Conservation (phyloP, 352 stramenopile genomes). For the Pythium phragmitis region DNA sequence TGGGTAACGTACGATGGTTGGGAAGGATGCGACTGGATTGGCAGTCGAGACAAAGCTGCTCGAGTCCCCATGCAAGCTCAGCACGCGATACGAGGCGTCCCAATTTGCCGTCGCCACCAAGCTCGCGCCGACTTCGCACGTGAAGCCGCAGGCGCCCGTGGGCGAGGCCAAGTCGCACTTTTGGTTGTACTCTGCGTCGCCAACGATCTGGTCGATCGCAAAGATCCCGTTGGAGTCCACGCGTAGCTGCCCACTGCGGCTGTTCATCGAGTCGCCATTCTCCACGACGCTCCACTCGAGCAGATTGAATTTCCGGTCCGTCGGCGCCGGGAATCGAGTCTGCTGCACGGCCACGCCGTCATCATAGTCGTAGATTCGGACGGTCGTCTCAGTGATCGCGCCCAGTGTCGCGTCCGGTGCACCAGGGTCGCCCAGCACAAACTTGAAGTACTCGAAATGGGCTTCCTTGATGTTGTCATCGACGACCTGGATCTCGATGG, state of each 20-base stretch:
- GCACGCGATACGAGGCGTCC: slow-evolving; percentile 30
- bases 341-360: slow-evolving; percentile 32
- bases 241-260: slow-evolving; percentile 29
- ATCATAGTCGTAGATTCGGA: slow-evolving; percentile 69
- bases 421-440: slow-evolving; percentile 35
- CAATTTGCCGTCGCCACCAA: slow-evolving; percentile 25
- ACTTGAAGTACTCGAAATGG: slow-evolving; percentile 55
- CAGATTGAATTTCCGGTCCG: slow-evolving; percentile 18
- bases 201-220: slow-evolving; percentile 55
- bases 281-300: slow-evolving; percentile 51
- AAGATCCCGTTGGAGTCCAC: slow-evolving; percentile 58
- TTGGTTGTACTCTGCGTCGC: slow-evolving; percentile 62
- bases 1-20: slow-evolving; percentile 32
- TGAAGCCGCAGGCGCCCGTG: slow-evolving; percentile 46
- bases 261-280: slow-evolving; percentile 34
- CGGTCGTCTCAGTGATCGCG: slow-evolving; percentile 26
- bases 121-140: slow-evolving; percentile 47
- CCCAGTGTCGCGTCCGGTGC: slow-evolving; percentile 34
- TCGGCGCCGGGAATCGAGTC: slow-evolving; percentile 32
- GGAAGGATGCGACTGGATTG: slow-evolving; percentile 36
- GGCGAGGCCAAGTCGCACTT: slow-evolving; percentile 59
- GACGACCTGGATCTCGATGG: slow-evolving; percentile 49
- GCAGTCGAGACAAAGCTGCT: slow-evolving; percentile 45
- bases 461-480: slow-evolving; percentile 41
- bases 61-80: slow-evolving; percentile 32